phyloP scores from a whole-genome alignment of 2,329 filamentous ascomycete species.

The Dendrostoma leiphaemia region DNA sequence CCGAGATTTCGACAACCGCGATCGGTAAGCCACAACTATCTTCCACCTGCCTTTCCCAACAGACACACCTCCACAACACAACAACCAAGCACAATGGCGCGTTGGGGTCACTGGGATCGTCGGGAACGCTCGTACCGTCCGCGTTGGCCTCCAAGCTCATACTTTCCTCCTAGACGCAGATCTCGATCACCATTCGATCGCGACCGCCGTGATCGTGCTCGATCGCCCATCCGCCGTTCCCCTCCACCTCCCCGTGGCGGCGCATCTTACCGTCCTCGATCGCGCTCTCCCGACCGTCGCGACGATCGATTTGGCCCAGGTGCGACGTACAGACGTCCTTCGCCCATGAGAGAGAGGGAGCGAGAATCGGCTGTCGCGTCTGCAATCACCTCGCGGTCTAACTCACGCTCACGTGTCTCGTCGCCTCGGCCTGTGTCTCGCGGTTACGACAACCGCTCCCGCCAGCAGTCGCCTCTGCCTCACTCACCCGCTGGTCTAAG shows the following conservation, averaged over 20 bases:
- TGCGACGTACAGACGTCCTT: slow-evolving; percentile 43
- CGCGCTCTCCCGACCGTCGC: slow-evolving; percentile 49
- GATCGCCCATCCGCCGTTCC: slow-evolving; percentile 37
- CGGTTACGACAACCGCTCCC: slow-evolving; percentile 45
- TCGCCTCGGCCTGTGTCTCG: slow-evolving; percentile 50
- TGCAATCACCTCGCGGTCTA: slow-evolving; percentile 45
- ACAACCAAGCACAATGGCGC: slow-evolving; percentile 10
- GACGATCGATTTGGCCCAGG: slow-evolving; percentile 37
- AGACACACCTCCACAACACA: not conserved
- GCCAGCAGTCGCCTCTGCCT: slow-evolving; percentile 41
- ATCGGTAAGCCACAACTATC: slow-evolving; percentile 27
- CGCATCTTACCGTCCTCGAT: slow-evolving; percentile 49
- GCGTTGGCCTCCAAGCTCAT: slow-evolving; percentile 1
- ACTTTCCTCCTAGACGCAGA: slow-evolving; percentile 39
- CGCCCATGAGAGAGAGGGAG: slow-evolving; percentile 36
- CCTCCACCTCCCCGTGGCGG: slow-evolving; percentile 39
- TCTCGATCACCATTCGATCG: slow-evolving; percentile 54
- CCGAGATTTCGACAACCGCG: slow-evolving; percentile 37
- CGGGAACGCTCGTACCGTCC: too few relatives aligned
- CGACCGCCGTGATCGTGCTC: slow-evolving; percentile 45
- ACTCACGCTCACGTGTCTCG: slow-evolving; percentile 46
- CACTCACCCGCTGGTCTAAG: slow-evolving; percentile 30
- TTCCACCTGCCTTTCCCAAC: not conserved
- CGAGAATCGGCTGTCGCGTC: slow-evolving; percentile 50
- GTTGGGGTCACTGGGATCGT: too few relatives aligned